A percentile compares a stretch with the other conserved stretches of the same genome.
Evolutionary conservation across 2,329 filamentous ascomycete genomes (phyloP).

Genomic region (Paraphoma chrysanthemicola): DNA sequence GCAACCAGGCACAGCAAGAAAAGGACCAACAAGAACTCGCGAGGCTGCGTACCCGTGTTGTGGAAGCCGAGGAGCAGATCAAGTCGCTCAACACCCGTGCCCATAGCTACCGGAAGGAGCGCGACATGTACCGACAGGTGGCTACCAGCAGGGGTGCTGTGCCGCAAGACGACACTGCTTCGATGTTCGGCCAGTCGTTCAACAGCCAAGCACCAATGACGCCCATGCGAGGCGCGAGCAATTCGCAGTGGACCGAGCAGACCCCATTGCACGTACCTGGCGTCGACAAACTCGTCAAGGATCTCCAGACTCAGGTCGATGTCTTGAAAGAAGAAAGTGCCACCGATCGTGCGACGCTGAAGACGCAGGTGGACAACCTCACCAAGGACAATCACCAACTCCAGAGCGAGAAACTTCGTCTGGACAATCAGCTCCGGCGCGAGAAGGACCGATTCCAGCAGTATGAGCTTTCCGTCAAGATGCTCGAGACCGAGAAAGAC

Average conservation of each 20-base stretch:
- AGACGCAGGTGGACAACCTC: constrained; percentile 82
- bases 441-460: constrained; percentile 87
- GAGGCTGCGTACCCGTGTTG: constrained; percentile 73
- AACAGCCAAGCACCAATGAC: constrained; percentile 45
- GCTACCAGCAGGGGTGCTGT: constrained; percentile 75
- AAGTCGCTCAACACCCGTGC: constrained; percentile 81
- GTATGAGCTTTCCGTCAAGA: constrained; percentile 84
- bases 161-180: constrained; percentile 49
- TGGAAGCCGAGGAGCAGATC: constrained; percentile 84
- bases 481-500: constrained; percentile 82
- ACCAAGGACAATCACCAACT: constrained; percentile 82
- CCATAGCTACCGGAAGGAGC: constrained; percentile 92
- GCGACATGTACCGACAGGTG: constrained; percentile 97
- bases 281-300: constrained; percentile 79
- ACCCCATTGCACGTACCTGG: constrained; percentile 69
- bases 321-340: constrained; percentile 85
- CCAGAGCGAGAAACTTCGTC: constrained; percentile 80
- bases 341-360: constrained; percentile 80
- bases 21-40: constrained; percentile 74
- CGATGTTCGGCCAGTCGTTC: constrained; percentile 30
- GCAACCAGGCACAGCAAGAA: constrained; percentile 61
- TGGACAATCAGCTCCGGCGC: constrained; percentile 81
- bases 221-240: constrained; percentile 49
- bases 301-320: constrained; percentile 89
- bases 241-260: constrained; percentile 41